These are phyloP conservation scores for Amyloporia xantha DNA, from an alignment of 768 basidiomycete genomes.

Conservation along the genomic window DNA sequence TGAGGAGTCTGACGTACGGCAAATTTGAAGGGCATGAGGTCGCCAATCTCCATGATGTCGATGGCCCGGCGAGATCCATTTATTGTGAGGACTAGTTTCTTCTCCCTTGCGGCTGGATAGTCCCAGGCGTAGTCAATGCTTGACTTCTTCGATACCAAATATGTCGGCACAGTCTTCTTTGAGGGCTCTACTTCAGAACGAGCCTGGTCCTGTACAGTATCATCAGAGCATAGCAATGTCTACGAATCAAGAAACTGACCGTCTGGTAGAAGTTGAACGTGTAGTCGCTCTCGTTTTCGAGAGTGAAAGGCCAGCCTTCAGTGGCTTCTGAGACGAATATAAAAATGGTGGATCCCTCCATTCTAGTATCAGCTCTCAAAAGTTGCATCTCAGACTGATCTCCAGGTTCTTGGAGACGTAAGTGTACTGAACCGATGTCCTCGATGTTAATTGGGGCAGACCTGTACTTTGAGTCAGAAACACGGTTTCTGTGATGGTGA, in stretches of 20 bases:
- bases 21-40: conserved; percentile 85
- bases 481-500: not conserved
- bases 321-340: conserved; percentile 61
- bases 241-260: conserved; percentile 32
- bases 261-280: conserved; percentile 65
- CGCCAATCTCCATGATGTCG: conserved; percentile 95
- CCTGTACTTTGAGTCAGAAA: conserved; percentile 39
- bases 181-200: conserved; percentile 37
- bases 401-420: conserved; percentile 51
- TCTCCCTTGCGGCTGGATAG: conserved; percentile 75
- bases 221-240: not conserved
- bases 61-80: conserved; percentile 58
- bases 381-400: conserved; percentile 41
- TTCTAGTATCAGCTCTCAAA: conserved; percentile 68
- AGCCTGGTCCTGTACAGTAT: conserved; percentile 18
- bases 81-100: conserved; percentile 63
- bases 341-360: conserved; percentile 87
- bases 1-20: conserved; percentile 37
- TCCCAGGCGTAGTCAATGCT: conserved; percentile 86
- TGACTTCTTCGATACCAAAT: conserved; percentile 51
- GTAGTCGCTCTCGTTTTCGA: conserved; percentile 85
- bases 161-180: conserved; percentile 39
- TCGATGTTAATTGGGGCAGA: conserved; percentile 89
- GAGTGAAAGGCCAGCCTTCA: conserved; percentile 81
- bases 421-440: conserved; percentile 79